These are phyloP conservation scores for Cryphonectria carpinicola DNA, from an alignment of 2,329 filamentous ascomycete species.

Conservation along the genomic window DNA sequence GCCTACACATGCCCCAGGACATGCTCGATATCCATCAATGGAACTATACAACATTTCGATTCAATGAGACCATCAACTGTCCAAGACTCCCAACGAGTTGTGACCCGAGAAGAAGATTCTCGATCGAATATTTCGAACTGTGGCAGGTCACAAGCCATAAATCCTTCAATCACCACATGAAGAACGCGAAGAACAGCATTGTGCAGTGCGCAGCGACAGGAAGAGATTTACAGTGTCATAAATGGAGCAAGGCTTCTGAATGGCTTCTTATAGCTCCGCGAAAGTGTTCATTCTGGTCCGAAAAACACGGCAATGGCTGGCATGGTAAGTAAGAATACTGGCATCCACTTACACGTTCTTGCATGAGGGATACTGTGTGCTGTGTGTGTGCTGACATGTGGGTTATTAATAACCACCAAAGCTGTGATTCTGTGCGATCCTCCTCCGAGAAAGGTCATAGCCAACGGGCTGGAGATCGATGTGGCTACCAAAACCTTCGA, in stretches of 20 bases:
- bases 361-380: not conserved
- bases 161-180: slow-evolving; percentile 2
- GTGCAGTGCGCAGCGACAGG: slow-evolving; percentile 15
- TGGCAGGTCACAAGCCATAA: not conserved
- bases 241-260: slow-evolving; percentile 18
- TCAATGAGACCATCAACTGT: slow-evolving; percentile 25
- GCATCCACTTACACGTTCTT: not conserved
- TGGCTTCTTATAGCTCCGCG: slow-evolving; percentile 22
- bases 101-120: slow-evolving; percentile 2
- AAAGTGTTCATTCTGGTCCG: slow-evolving; percentile 24
- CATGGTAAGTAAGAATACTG: not conserved
- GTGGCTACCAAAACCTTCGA: slow-evolving; percentile 8
- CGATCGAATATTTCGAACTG: slow-evolving; percentile 22
- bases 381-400: not conserved
- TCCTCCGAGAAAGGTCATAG: not conserved
- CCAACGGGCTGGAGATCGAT: not conserved
- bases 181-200: not conserved
- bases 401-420: not conserved
- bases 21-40: slow-evolving; percentile 19
- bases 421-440: slow-evolving; percentile 18
- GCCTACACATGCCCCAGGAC: not conserved
- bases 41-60: slow-evolving; percentile 25
- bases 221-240: slow-evolving; percentile 18
- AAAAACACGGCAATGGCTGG: not conserved
- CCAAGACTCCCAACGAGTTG: slow-evolving; percentile 12